Base-by-base conservation (phyloP, 1,139 yeast genomes). In the Nakaseomyces delphensis region DNA sequence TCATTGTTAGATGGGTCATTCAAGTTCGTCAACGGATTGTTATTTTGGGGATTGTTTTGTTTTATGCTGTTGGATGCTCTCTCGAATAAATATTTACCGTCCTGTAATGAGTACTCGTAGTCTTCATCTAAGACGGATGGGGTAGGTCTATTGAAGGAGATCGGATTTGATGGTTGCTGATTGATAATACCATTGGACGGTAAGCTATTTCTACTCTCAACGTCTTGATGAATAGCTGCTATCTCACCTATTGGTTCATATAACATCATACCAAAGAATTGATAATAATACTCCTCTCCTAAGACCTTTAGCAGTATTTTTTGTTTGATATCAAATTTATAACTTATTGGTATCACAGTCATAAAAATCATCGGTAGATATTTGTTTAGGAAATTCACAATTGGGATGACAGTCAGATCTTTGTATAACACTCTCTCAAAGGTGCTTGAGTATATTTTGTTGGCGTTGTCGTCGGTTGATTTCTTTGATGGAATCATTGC, bases 261-360 rank as follows among this genome's bases (percentile, higher is more conserved):
- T 41, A 56, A 41, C 53, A 56, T 55, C 50, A 56, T 51, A 15
- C 64, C 63, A 41, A 60, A 59, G 25, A 59, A 50, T 46, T 59
- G 60, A 41, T 59, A 58, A 42, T 57, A 59, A 38, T 54, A 57
- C 31, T 60, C 64, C 44, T 56, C 59, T 27, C 64, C 63, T 19
- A 60, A 43, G 5, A 57, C 41, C 38, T 47, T 56, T 10, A 58
- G 36, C 39, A 59, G 40, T 15, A 60, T 42, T 37, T 54, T 58
- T 41, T 51, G 50, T 39, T 55, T 57, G 30, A 60, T 46, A 42
- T 60, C 57, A 41, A 51, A 55, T 36, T 53, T 51, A 45, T 55
- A 57, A 11, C 54, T 49, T 3, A 59, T 33, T 5, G 58, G 55
- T 20, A 58, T 50, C 13, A 54, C 24, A 2, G 51, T 46, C 39